Evolutionary conservation across 1,284 basidiomycete species (phyloP).

Genomic region (Sporisorium scitamineum): DNA sequence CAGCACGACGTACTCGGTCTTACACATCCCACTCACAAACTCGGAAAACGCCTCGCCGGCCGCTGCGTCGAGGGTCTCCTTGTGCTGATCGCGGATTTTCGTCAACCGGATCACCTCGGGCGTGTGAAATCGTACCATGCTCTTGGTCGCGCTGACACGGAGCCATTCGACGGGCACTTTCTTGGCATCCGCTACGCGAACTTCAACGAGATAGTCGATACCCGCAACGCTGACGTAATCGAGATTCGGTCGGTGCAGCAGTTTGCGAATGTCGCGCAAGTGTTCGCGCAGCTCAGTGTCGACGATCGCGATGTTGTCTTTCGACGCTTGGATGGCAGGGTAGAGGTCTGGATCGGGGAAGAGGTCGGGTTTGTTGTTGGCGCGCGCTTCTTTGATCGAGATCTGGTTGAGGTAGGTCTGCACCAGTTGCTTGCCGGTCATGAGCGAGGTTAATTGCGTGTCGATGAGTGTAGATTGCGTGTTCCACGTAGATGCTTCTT

Average conservation of each 20-base stretch:
- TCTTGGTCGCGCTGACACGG: conserved; percentile 81
- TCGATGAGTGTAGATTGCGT: conserved; percentile 75
- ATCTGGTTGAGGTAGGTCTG: conserved; percentile 73
- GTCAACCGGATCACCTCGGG: conserved; percentile 78
- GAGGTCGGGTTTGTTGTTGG: conserved; percentile 79
- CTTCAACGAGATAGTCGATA: conserved; percentile 69
- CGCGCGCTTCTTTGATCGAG: conserved; percentile 76
- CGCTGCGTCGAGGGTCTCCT: conserved; percentile 79
- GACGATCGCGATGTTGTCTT: conserved; percentile 74
- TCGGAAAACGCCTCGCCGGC: conserved; percentile 48
- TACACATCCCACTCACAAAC: conserved; percentile 51
- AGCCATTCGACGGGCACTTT: conserved; percentile 84
- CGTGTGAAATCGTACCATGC: conserved; percentile 82
- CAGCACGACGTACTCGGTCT: conserved; percentile 46
- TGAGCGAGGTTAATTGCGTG: conserved; percentile 78
- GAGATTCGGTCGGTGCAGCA: conserved; percentile 80
- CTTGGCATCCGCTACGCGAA: conserved; percentile 79
- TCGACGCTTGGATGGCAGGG: conserved; percentile 76
- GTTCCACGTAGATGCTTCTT: conserved; percentile 49
- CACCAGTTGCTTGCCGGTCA: conserved; percentile 76
- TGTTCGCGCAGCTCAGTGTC: conserved; percentile 83
- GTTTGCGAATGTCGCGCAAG: conserved; percentile 78
- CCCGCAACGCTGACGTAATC: conserved; percentile 77
- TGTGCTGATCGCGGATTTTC: conserved; percentile 80
- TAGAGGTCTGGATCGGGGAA: conserved; percentile 81